Base-by-base conservation (phyloP, 2,329 filamentous ascomycete species). In the Mariannaea sp. region DNA sequence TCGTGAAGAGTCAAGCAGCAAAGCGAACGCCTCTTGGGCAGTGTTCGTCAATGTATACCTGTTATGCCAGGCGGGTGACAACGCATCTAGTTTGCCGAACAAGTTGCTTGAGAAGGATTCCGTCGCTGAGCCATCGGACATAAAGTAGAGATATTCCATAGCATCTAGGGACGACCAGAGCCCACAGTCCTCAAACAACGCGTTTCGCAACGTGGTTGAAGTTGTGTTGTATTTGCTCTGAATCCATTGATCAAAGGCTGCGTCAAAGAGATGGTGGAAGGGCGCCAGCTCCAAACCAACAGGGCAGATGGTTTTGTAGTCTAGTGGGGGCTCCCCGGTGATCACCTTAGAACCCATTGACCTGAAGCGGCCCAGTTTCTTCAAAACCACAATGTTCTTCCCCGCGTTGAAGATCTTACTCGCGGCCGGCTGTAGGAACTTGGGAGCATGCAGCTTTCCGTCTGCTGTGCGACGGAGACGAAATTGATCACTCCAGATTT, bases 321-420 rank as follows among this genome's bases (percentile, higher is more conserved):
- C 77, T n/a, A 90, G 70, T 12, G 61, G 72, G 27, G 74, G 78
- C 57, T 79, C 80, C 46, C 54, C 69, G 35, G 55, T 71, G 52
- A 49, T 44, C 42, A 55, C 62, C 4, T 62, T 53, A 3, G 57
- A 60, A 68, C 66, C 68, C 51, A 62, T 66, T 41, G 71, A 62
- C 42, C 75, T 69, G 55, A 81, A 77, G 49, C 80, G 77, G 33
- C 85, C 83, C 9, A 96, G 77, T 41, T 87, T 82, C 55, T 86
- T 87, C n/a, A 97, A 74, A 38, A 97, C 88, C 1, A 94, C 84
- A 49, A 94, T 86, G 63, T 88, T 95, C 71, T 97, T 97, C 0
- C 93, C 93, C 1, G 90, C 87, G 1, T 87, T 91, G 64, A 96
- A 93, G 30, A 97, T 90, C 57, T 86, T 88, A 19, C 77, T 74